Evolutionary conservation across 352 stramenopile species (phyloP), one percentile per base, ranked within the genome.

Genomic region (Phytophthora citricola): DNA sequence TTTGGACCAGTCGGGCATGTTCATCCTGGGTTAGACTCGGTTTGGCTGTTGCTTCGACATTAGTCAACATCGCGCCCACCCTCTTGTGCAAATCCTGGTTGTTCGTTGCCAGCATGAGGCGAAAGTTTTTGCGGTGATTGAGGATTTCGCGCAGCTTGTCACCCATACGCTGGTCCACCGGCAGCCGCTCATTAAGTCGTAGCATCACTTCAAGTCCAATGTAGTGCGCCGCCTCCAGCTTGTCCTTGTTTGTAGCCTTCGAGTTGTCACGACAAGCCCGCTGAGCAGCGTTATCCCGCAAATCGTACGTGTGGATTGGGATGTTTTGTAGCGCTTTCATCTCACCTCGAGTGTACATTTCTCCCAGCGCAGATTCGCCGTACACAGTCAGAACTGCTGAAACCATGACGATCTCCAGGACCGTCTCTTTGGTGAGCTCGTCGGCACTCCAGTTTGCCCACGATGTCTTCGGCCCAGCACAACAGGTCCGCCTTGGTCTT

Each of bases 121-220:
- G 71, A 26, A 83, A 58, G 52, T 20, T 83, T 83, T 61, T 76
- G 17, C 71, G 61, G 52, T 76, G 56, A 26, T 83, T 83, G 32
- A 83, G 69, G 34, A 83, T 80, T 47, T 69, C 63, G 27, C 69
- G 68, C 57, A 83, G 39, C 43, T 83, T 71, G 15, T 80, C 69
- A 10, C 75, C 71, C 45, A 83, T 71, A 2, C 75, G 71, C 15
- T 75, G 62, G 34, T 63, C 68, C 6, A 78, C 64, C 17, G 71
- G 58, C 22, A 83, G 60, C 2, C 67, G 63, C 22, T 77, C 71
- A 51, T 83, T 83, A 4, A 83, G 69, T 5, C 66, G 72, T 32
- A 80, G 63, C 75, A 83, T 83, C 32, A 83, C 75, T 26, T 83
- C 71, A 9, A 83, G 62, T 43, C 75, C 75, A 32, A 80, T 71